Conservation (phyloP, 495 filamentous ascomycete genomes). For the Penicillium psychrofluorescens region DNA sequence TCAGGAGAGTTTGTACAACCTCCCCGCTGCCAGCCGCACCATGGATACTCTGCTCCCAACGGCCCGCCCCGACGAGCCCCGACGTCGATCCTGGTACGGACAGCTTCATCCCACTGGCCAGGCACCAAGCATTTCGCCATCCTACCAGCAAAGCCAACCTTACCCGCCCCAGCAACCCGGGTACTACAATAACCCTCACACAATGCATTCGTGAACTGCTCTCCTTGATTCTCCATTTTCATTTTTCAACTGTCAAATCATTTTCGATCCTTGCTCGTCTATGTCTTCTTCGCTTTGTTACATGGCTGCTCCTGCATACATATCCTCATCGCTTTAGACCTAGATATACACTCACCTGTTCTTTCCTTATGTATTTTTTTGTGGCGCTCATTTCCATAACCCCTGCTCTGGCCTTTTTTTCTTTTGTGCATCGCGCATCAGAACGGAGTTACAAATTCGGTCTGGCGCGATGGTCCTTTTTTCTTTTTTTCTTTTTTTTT, state of each 20-base stretch:
- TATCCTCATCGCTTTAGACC: constrained; percentile 11
- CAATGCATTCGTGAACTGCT: constrained; percentile 12
- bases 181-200: constrained; percentile 19
- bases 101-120: constrained; percentile 11
- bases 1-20: constrained; percentile 28
- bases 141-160: constrained; percentile 21
- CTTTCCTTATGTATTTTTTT: background rate
- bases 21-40: constrained; percentile 34
- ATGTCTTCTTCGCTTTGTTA: background rate
- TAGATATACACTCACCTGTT: constrained; percentile 8
- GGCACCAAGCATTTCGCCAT: constrained; percentile 12
- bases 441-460: constrained; percentile 15
- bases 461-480: constrained; percentile 5
- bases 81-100: constrained; percentile 35
- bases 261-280: constrained; percentile 3
- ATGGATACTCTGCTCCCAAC: constrained; percentile 36
- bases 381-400: background rate
- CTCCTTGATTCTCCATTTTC: background rate
- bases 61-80: constrained; percentile 27
- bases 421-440: constrained; percentile 16
- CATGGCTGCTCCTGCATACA: constrained; percentile 1
- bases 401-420: background rate
- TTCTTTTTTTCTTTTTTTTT: no score
- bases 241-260: background rate
- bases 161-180: constrained; percentile 16